Conservation (phyloP, 1,284 basidiomycete species). For the Earliella scabrosa region DNA sequence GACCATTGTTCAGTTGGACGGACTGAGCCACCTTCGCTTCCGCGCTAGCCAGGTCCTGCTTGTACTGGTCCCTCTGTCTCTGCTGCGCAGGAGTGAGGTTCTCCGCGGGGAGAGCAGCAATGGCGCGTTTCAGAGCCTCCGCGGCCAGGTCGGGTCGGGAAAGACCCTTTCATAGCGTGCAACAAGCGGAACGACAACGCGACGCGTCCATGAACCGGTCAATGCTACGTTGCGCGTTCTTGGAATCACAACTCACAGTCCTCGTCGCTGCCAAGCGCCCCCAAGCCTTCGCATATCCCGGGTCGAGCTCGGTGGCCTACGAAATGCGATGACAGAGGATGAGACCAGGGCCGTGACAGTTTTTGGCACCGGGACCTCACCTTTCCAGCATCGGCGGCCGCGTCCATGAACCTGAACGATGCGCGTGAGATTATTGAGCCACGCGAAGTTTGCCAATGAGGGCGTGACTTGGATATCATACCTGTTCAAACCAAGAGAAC, state of each 20-base stretch:
- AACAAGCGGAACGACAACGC: no score
- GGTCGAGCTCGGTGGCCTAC: no score
- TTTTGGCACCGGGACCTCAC: slow-evolving; percentile 4
- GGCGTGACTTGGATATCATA: slow-evolving; percentile 20
- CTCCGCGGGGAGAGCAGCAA: slow-evolving; percentile 24
- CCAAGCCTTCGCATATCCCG: no score
- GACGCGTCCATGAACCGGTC: no score
- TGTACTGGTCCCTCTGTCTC: slow-evolving; percentile 33
- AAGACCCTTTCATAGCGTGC: no score
- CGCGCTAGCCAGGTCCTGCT: neutral
- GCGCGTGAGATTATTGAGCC: neutral
- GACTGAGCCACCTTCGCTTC: neutral
- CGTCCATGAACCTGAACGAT: slow-evolving; percentile 8
- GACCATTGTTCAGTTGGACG: neutral
- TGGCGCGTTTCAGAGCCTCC: no score
- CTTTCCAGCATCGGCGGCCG: slow-evolving; percentile 16
- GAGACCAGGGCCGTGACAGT: no score
- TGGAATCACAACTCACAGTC: no score
- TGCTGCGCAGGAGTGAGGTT: slow-evolving; percentile 26
- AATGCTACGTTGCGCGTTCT: no score
- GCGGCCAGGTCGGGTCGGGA: no score
- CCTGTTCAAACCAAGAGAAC: slow-evolving; percentile 26
- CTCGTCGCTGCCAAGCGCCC: no score
- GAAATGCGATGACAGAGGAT: no score
- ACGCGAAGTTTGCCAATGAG: slow-evolving; percentile 11